Base-by-base conservation (phyloP, 768 basidiomycete species). In the Russula sp. region DNA sequence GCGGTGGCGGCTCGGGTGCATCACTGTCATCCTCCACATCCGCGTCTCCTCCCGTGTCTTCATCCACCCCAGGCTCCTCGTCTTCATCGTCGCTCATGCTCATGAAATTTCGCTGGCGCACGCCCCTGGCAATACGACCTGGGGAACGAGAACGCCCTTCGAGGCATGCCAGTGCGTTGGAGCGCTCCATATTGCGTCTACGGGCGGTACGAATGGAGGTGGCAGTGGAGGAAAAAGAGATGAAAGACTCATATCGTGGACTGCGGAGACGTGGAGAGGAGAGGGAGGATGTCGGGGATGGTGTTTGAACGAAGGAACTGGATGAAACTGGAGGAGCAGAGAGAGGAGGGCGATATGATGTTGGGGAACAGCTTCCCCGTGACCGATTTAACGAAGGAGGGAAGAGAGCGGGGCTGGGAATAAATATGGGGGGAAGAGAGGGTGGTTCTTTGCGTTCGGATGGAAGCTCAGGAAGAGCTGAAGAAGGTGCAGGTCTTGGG, bases 61-160 rank as follows among this genome's bases (percentile, higher is more conserved):
- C n/a, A 7, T 46, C 60, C 0, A n/a, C 38, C 20, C 60, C 59
- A 14, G 46, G 59, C 34, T 73, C 76, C 5, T 79, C 80, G 52
- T 80, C 80, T 25, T 85, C 85, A 62, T 86, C 84, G 65, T 87
- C 86, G 55, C 76, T 80, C 78, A 85, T 81, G 73, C 76, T 83
- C 82, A 86, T 87, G 66, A 87, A 87, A 69, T 86, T 85, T 34
- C 70, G 68, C 52, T 73, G 70, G 10, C 70, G 70, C 20, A 65
- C 42, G 6, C 65, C n/a, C 34, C 67, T 53, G 1, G 68, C 51
- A 7, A 68, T 59, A 22, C 70, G 71, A 59, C 65, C 60, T 35
- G 61, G 69, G 6, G 62, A 67, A 35, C 68, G 63, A 1, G 70
- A 71, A 36, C 80, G 79, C 16, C 86, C 86, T 65, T 88, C 87